Evolutionary conservation across 805 yeast species (phyloP).

Genomic region (Ogataea kodamae): DNA sequence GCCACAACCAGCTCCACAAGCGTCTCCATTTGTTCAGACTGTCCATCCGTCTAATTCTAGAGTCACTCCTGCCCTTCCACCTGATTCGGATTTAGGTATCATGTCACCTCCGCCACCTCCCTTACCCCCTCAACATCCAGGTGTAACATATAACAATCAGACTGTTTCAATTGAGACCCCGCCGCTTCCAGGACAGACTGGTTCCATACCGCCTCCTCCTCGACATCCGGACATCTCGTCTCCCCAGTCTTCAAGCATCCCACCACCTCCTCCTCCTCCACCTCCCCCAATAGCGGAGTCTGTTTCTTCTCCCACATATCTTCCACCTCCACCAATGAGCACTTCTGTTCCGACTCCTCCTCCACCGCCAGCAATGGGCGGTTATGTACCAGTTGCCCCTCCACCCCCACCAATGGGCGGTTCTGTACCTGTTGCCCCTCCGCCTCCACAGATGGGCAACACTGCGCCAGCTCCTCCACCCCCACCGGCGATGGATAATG

Average conservation of each 20-base stretch:
- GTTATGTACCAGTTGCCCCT: conserved; percentile 24
- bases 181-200: too few relatives aligned
- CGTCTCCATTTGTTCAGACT: conserved; percentile 10
- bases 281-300: background rate
- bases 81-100: background rate
- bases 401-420: conserved; percentile 40
- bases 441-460: conserved; percentile 11
- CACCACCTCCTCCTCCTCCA: conserved; percentile 2
- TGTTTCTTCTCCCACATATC: conserved; percentile 15
- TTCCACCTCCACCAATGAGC: conserved; percentile 27
- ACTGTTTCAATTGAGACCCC: too few relatives aligned
- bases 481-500: conserved; percentile 29
- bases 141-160: too few relatives aligned
- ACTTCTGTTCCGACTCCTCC: background rate
- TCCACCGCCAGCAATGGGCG: conserved; percentile 1
- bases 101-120: too few relatives aligned
- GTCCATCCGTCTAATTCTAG: conserved; percentile 27
- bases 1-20: conserved; percentile 9
- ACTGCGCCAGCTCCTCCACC: conserved; percentile 15
- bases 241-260: background rate
- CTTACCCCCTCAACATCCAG: too few relatives aligned
- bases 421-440: conserved; percentile 8
- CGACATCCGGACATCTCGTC: background rate
- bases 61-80: conserved; percentile 14
- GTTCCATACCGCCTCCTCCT: conserved; percentile 19